These are phyloP conservation scores for Mercurialis annua DNA, from an alignment of 345 rosid genomes.

Conservation along the genomic window DNA sequence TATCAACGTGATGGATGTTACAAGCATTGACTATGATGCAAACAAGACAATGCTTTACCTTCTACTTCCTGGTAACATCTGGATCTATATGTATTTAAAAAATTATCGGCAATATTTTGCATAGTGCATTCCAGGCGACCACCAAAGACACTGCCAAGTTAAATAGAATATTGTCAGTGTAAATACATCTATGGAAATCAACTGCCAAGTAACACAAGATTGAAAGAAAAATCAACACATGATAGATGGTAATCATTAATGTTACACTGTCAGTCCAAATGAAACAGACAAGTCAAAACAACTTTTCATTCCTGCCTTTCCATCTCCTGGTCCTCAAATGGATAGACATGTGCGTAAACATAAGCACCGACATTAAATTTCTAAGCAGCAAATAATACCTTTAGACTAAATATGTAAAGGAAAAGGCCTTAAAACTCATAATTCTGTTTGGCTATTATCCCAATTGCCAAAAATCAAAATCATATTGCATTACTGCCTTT, in stretches of 20 bases:
- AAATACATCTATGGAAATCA: slow-evolving; percentile 4
- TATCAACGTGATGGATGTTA: not conserved
- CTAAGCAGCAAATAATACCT: not conserved
- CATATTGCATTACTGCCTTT: not conserved
- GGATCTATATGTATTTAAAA: slow-evolving; percentile 57
- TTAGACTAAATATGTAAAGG: not conserved
- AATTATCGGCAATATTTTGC: slow-evolving; percentile 94
- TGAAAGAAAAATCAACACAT: slow-evolving; percentile 4
- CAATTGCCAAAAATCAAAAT: not conserved
- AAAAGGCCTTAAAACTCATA: not conserved
- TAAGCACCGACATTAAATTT: not conserved
- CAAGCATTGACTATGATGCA: slow-evolving; percentile 6
- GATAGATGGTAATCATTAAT: not conserved
- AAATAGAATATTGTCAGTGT: slow-evolving; percentile 15
- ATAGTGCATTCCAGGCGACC: slow-evolving; percentile 96
- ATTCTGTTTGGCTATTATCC: not conserved
- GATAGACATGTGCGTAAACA: too few relatives aligned
- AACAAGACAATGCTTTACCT: slow-evolving; percentile 44
- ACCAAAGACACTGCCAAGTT: slow-evolving; percentile 59
- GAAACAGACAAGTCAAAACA: not conserved
- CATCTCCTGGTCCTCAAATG: too few relatives aligned
- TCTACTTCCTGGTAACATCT: slow-evolving; percentile 60
- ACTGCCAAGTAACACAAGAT: slow-evolving; percentile 1
- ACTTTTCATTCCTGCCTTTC: not conserved
- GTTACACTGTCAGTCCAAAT: not conserved